Percentiles rank a stretch among this genome's conserved stretches.
These are phyloP conservation scores for Aspergillus texensis DNA, from an alignment of 2,329 filamentous ascomycete species.

Conservation along the genomic window DNA sequence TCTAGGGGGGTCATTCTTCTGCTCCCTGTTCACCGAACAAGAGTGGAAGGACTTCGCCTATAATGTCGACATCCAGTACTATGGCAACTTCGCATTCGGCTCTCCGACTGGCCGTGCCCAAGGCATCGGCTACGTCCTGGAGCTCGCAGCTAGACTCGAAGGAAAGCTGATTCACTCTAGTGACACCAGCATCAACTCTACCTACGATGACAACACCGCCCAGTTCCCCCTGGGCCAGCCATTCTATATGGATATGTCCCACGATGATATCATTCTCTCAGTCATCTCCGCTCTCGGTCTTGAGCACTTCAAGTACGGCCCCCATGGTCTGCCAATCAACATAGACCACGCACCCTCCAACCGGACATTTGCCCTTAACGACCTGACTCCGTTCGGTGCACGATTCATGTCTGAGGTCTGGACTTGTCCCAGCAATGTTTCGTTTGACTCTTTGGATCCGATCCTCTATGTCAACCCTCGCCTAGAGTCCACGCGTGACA, in stretches of 20 bases:
- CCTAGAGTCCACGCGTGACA: slow-evolving; percentile 14
- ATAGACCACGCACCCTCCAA: slow-evolving; percentile 49
- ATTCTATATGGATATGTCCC: slow-evolving; percentile 57
- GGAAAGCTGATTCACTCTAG: slow-evolving; percentile 51
- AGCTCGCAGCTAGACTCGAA: slow-evolving; percentile 53
- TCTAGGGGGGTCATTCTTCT: slow-evolving; percentile 56
- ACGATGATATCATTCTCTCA: slow-evolving; percentile 57
- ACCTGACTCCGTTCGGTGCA: slow-evolving; percentile 59
- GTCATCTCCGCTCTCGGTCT: slow-evolving; percentile 56
- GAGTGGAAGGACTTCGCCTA: slow-evolving; percentile 60
- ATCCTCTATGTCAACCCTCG: slow-evolving; percentile 37
- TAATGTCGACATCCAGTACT: slow-evolving; percentile 56
- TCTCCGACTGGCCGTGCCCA: slow-evolving; percentile 56
- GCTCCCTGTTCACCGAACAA: slow-evolving; percentile 55
- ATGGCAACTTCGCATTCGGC: slow-evolving; percentile 49
- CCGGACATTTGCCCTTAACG: slow-evolving; percentile 53
- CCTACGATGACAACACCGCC: slow-evolving; percentile 48
- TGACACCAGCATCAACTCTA: slow-evolving; percentile 57
- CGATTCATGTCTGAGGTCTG: slow-evolving; percentile 60
- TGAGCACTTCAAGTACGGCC: slow-evolving; percentile 52
- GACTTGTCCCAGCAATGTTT: slow-evolving; percentile 44
- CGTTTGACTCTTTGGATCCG: slow-evolving; percentile 40
- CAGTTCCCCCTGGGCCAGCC: slow-evolving; percentile 53
- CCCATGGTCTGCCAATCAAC: slow-evolving; percentile 28
- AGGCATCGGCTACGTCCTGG: slow-evolving; percentile 57